Base-by-base conservation (phyloP, 2,329 filamentous ascomycete species). In the Lasiodiplodia gonubiensis region DNA sequence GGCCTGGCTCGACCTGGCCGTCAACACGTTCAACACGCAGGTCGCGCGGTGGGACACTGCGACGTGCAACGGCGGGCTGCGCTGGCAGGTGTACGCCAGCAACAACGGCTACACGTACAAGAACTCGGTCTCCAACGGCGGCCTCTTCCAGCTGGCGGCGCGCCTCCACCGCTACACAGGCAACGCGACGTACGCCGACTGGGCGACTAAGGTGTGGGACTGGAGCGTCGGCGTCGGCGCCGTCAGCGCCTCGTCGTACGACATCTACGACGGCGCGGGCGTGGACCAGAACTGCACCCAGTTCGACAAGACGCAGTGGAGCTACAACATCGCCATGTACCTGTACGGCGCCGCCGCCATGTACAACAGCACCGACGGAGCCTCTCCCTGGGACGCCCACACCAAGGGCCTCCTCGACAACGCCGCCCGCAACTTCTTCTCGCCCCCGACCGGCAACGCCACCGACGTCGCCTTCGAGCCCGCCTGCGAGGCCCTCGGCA, bases 41-140 rank as follows among this genome's bases (percentile, higher is more conserved):
- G 88, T 87, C 2, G 79, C 79, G 23, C 86, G 92, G 25, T 94
- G 92, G 90, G 89, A 95, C 71, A 80, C 79, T 2, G 73, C 79
- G 0, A 83, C 83, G 0, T 97, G 93, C 77, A 83, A 80, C 55
- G 93, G 93, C 60, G 93, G 93, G 11, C 79, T 97, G 71, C 88
- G 90, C 70, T 97, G 93, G 93, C 93, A 97, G 80, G 91, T 96
- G 69, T 94, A 90, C 80, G 84, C 87, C 14, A 92, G 89, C 80
- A 93, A 93, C 80, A 86, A 84, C 67, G 92, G 92, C 5, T 88
- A 83, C 71, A 78, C 80, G 64, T 88, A 86, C 72, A 87, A 88
- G 71, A 88, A 88, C 71, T 82, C 83, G 25, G 84, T 88, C 69
- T 85, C 84, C 14, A 88, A 88, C 70, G 86, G 86, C 3, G 85